Conservation (phyloP, 75 land plant species). For the Picea glauca region DNA sequence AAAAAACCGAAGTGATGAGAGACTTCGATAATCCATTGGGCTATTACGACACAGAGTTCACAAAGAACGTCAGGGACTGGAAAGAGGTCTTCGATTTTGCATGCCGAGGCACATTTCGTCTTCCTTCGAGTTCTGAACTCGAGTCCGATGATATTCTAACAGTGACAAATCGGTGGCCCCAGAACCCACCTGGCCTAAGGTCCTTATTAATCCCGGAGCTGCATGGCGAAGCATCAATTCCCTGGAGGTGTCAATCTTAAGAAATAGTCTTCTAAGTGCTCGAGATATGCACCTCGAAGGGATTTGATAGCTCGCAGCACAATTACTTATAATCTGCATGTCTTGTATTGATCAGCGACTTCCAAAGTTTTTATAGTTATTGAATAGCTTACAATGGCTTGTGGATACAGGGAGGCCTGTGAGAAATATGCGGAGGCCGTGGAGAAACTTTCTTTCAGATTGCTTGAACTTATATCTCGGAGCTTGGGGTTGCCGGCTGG, state of each 20-base stretch:
- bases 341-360: too few species aligned
- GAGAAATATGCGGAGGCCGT: conserved; percentile 46
- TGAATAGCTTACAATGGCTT: too few species aligned
- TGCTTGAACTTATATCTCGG: conserved; percentile 53
- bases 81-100: conserved; percentile 80
- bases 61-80: conserved; percentile 93
- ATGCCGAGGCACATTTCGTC: conserved; percentile 9
- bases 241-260: too few species aligned
- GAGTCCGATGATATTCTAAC: conserved; percentile 1
- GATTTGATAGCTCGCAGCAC: too few species aligned
- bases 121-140: conserved; percentile 21
- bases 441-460: conserved; percentile 53
- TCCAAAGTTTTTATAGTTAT: too few species aligned
- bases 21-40: conserved; percentile 32
- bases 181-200: conserved; percentile 40
- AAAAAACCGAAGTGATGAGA: conserved; percentile 19
- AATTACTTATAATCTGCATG: too few species aligned
- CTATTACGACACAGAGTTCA: conserved; percentile 68
- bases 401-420: conserved; percentile 9
- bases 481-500: conserved; percentile 48
- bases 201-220: conserved; percentile 3
- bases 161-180: conserved; percentile 58
- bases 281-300: too few species aligned
- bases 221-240: too few species aligned
- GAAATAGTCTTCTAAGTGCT: too few species aligned